Percentiles rank a stretch among this genome's conserved stretches.
Conservation (phyloP, 2,329 filamentous ascomycete species). For the Curvularia verruculosa region DNA sequence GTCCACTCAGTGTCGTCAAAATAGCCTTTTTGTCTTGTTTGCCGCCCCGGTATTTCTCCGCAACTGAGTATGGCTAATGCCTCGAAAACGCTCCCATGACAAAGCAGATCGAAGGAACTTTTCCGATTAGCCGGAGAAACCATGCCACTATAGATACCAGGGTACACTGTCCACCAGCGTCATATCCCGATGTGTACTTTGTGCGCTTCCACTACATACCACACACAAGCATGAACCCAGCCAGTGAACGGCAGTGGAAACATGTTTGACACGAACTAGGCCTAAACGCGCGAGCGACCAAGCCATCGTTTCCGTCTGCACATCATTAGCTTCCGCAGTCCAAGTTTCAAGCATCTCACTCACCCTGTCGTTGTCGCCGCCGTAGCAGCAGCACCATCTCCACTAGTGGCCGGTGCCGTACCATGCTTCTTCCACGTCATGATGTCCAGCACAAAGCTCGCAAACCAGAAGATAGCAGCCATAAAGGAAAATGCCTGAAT, state of each 20-base stretch:
- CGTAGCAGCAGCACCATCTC: neutral
- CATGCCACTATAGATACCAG: neutral
- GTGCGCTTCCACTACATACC: no score
- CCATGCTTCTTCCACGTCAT: constrained; percentile 1
- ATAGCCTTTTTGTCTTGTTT: neutral
- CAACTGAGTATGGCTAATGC: neutral
- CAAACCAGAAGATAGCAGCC: constrained; percentile 73
- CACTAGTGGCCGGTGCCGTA: neutral
- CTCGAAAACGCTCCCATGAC: neutral
- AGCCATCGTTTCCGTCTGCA: neutral
- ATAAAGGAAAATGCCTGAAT: constrained; percentile 74
- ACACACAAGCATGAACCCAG: neutral
- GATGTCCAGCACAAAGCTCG: constrained; percentile 50
- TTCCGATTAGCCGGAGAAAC: neutral
- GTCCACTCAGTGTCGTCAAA: neutral
- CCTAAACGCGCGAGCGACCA: neutral
- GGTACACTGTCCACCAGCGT: neutral
- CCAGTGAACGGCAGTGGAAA: neutral
- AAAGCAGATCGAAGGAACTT: neutral
- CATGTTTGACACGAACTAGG: neutral
- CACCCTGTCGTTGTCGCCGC: neutral
- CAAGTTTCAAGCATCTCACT: neutral
- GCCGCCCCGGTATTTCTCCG: neutral
- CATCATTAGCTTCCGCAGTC: neutral
- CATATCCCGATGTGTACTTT: neutral